These are phyloP conservation scores for Thielaviopsis punctulata DNA, from an alignment of 2,329 filamentous ascomycete genomes.

Conservation along the genomic window DNA sequence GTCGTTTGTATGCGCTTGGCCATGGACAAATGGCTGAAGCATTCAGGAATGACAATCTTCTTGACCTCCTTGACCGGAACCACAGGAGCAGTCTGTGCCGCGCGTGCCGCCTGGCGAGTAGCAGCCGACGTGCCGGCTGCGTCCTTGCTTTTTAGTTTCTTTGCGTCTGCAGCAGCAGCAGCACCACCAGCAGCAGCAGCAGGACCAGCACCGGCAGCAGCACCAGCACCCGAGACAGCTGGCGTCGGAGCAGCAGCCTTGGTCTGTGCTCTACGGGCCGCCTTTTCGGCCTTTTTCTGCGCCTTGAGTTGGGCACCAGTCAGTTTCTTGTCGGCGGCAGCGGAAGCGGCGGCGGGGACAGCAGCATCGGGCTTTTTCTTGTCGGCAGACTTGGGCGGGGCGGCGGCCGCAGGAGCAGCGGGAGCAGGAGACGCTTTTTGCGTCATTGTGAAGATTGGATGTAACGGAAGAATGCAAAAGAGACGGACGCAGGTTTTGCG, in stretches of 20 bases:
- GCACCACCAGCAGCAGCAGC: conserved; percentile 22
- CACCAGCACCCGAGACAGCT: conserved; percentile 22
- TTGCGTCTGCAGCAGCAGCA: conserved; percentile 26
- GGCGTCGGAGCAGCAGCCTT: conserved; percentile 36
- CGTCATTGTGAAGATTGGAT: not conserved
- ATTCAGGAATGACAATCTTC: conserved; percentile 48
- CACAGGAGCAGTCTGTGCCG: conserved; percentile 22
- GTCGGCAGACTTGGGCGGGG: not conserved
- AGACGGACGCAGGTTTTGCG: no score
- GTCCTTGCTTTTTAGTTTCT: conserved; percentile 18
- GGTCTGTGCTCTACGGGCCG: conserved; percentile 59
- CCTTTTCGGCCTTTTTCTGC: conserved; percentile 79
- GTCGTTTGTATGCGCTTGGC: conserved; percentile 36
- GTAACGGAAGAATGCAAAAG: not conserved
- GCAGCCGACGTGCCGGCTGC: conserved; percentile 13
- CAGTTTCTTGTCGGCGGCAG: conserved; percentile 34
- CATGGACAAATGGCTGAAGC: conserved; percentile 69
- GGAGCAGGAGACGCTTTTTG: conserved; percentile 2
- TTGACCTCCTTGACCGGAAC: conserved; percentile 28
- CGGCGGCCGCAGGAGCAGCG: not conserved
- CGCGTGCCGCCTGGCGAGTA: conserved; percentile 18
- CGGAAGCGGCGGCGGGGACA: not conserved
- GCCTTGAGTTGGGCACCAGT: conserved; percentile 74
- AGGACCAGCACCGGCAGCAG: conserved; percentile 12
- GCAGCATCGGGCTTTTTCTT: not conserved